These are phyloP conservation scores for Paecilomyces sp. DNA, from an alignment of 2,329 filamentous ascomycete species.

Conservation along the genomic window DNA sequence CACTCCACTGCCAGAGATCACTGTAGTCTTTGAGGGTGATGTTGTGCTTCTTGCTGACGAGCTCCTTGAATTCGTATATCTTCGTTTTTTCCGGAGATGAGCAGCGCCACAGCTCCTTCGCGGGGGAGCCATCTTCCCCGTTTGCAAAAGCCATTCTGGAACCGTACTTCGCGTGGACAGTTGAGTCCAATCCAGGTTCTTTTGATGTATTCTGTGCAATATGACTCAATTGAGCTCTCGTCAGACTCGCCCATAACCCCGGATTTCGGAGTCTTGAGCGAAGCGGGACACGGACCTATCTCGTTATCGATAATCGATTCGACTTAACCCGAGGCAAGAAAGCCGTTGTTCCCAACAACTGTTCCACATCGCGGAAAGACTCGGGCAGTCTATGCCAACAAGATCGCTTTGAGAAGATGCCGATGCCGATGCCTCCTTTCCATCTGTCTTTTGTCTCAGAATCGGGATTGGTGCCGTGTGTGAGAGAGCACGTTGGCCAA, in stretches of 20 bases:
- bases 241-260: neutral
- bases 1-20: slow-evolving; percentile 78
- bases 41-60: slow-evolving; percentile 60
- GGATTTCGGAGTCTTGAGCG: neutral
- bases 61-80: slow-evolving; percentile 65
- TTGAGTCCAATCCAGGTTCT: neutral
- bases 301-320: neutral
- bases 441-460: neutral
- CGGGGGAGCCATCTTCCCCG: neutral
- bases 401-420: neutral
- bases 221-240: neutral
- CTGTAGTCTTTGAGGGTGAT: slow-evolving; percentile 60
- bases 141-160: slow-evolving; percentile 3
- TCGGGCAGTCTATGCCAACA: neutral
- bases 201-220: neutral
- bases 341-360: neutral
- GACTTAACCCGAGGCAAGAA: neutral
- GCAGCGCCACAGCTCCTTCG: slow-evolving; percentile 63
- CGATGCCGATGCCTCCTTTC: neutral
- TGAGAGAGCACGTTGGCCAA: too few relatives aligned
- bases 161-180: neutral
- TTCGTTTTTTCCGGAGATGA: slow-evolving; percentile 58
- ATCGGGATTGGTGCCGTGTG: too few relatives aligned
- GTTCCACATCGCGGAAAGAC: neutral
- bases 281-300: neutral